Percentiles rank a stretch among this genome's conserved stretches.
phyloP scores from a whole-genome alignment of 768 basidiomycete genomes.

The Boletellus ananiceps region DNA sequence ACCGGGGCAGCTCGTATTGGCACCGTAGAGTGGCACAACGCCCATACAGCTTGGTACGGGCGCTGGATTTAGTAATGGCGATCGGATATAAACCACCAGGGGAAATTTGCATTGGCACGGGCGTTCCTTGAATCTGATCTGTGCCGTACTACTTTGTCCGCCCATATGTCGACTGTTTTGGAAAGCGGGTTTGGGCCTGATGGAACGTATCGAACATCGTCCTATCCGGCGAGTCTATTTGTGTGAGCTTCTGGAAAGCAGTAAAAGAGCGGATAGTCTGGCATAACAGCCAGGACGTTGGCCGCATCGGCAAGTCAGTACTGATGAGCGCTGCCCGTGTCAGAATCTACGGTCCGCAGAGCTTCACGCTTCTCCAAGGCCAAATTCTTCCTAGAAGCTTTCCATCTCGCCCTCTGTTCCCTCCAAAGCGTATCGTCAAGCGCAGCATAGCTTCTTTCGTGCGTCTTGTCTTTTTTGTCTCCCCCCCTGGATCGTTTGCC shows the following conservation, averaged over 20 bases:
- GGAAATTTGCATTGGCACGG: background rate
- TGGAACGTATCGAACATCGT: background rate
- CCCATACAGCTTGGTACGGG: slow-evolving; percentile 22
- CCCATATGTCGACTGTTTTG: background rate
- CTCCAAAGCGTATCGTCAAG: slow-evolving; percentile 36
- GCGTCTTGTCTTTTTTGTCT: slow-evolving; percentile 18
- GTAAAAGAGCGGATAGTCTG: too few relatives aligned
- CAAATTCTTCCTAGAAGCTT: slow-evolving; percentile 16
- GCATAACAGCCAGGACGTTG: too few relatives aligned
- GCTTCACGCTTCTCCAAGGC: slow-evolving; percentile 1
- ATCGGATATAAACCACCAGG: slow-evolving; percentile 16
- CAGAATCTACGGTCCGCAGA: slow-evolving; percentile 9
- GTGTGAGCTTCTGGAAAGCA: background rate
- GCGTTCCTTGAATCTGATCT: slow-evolving; percentile 1
- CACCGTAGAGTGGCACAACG: slow-evolving; percentile 5
- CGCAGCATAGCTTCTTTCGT: slow-evolving; percentile 26
- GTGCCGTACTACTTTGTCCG: background rate
- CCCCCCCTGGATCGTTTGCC: slow-evolving; percentile 44
- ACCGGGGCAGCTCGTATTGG: background rate
- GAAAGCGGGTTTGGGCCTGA: background rate
- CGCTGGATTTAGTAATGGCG: slow-evolving; percentile 19
- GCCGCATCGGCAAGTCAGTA: slow-evolving; percentile 1
- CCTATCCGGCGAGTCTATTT: background rate
- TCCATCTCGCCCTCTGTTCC: slow-evolving; percentile 34
- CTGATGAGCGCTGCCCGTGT: background rate